Percentiles rank a stretch among this genome's conserved stretches.
Evolutionary conservation across 768 basidiomycete genomes (phyloP).

Genomic region (Phylloporus sp.): DNA sequence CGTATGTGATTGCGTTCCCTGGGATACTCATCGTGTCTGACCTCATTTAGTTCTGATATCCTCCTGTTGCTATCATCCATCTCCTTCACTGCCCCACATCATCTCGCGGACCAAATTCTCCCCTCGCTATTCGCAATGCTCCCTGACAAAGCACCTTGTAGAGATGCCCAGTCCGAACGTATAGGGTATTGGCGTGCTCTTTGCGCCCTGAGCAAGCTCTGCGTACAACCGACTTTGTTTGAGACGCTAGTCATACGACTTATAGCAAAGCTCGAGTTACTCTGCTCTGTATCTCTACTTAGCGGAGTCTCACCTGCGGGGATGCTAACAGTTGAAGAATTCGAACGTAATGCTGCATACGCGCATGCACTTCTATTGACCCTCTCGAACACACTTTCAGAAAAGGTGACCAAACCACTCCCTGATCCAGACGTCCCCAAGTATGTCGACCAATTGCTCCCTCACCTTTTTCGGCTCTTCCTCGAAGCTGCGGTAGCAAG

Average conservation of each 20-base stretch:
- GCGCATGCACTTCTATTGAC: slow-evolving; percentile 77
- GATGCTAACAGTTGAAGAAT: slow-evolving; percentile 29
- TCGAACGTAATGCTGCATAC: slow-evolving; percentile 74
- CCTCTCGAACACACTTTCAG: slow-evolving; percentile 55
- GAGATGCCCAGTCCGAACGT: slow-evolving; percentile 53
- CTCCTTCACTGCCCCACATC: slow-evolving; percentile 53
- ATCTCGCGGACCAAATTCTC: slow-evolving; percentile 71
- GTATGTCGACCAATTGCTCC: slow-evolving; percentile 74
- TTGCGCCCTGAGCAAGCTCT: slow-evolving; percentile 65
- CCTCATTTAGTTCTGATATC: slow-evolving; percentile 45
- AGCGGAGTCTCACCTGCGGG: slow-evolving; percentile 1
- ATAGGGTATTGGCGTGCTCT: slow-evolving; percentile 65
- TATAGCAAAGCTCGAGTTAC: slow-evolving; percentile 67
- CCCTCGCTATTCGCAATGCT: slow-evolving; percentile 76
- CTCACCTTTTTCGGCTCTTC: slow-evolving; percentile 64
- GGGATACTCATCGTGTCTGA: not conserved
- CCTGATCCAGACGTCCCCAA: slow-evolving; percentile 73
- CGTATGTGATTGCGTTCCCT: slow-evolving; percentile 30
- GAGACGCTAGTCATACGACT: slow-evolving; percentile 78
- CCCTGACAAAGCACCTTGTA: slow-evolving; percentile 60
- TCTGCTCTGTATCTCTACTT: slow-evolving; percentile 41
- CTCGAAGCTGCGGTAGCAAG: slow-evolving; percentile 37
- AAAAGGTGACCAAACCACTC: slow-evolving; percentile 41
- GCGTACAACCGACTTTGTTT: slow-evolving; percentile 73
- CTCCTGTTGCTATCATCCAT: slow-evolving; percentile 64